Percentiles rank a stretch among this genome's conserved stretches.
These are phyloP conservation scores for Annulohypoxylon truncatum DNA, from an alignment of 2,329 filamentous ascomycete species.

Conservation along the genomic window DNA sequence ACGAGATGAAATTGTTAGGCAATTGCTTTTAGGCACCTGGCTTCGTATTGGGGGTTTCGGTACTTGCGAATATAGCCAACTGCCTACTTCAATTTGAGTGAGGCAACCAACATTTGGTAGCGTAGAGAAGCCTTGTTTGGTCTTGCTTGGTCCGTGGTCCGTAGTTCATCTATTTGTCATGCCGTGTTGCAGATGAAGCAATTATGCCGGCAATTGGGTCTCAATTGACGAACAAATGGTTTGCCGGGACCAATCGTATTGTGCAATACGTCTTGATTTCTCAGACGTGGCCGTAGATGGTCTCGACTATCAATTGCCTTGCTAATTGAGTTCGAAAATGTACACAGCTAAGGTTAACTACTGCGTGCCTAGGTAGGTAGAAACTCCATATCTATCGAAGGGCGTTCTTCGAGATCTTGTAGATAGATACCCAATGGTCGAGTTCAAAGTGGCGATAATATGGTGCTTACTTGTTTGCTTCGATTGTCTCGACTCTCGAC, in stretches of 20 bases:
- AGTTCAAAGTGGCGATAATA: background rate
- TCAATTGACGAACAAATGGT: slow-evolving; percentile 25
- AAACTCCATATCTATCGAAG: background rate
- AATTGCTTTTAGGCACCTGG: slow-evolving; percentile 37
- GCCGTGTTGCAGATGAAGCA: slow-evolving; percentile 19
- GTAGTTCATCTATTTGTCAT: slow-evolving; percentile 17
- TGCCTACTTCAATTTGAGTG: slow-evolving; percentile 18
- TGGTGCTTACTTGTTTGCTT: slow-evolving; percentile 10
- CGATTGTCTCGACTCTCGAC: slow-evolving; percentile 2
- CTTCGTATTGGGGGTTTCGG: slow-evolving; percentile 24
- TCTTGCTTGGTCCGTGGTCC: background rate
- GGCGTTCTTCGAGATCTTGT: background rate
- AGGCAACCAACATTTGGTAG: slow-evolving; percentile 21
- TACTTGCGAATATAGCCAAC: slow-evolving; percentile 21
- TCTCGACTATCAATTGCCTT: slow-evolving; percentile 3
- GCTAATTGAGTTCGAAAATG: slow-evolving; percentile 22
- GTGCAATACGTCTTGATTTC: slow-evolving; percentile 1
- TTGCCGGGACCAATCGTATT: slow-evolving; percentile 27
- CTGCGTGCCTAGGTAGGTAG: background rate
- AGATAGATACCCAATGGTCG: background rate
- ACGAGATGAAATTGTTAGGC: slow-evolving; percentile 27
- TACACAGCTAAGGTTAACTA: slow-evolving; percentile 1
- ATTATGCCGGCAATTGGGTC: slow-evolving; percentile 31
- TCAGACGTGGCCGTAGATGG: background rate
- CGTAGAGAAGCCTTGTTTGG: slow-evolving; percentile 1